Evolutionary conservation across 805 yeast species (phyloP), one percentile per base, ranked within the genome.

Genomic region (Spencermartinsiella europaea): DNA sequence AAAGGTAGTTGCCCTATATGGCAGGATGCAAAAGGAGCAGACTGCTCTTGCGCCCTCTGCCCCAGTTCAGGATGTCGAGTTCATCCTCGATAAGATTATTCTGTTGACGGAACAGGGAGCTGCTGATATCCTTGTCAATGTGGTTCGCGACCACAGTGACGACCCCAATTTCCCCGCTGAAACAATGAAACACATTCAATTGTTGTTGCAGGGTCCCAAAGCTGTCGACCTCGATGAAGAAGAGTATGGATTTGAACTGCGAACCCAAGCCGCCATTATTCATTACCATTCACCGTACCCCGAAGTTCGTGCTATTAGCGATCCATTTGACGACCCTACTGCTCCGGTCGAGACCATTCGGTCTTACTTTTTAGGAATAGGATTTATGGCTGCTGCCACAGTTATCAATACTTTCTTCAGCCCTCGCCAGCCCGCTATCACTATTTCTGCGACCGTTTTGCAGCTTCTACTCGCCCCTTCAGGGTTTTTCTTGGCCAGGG

Each of bases 21-120:
- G n/a, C n/a, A n/a, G n/a, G n/a, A 88, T 93, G 96, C 98, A 91
- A 81, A 91, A 91, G 86, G 99, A 93, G 80, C 89, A 93, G 68
- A 88, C 97, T 64, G 96, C 97, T 64, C 84, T 93, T 79, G 99
- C 99, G 69, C 98, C 98, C 75, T 87, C 97, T n/a, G n/a, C n/a
- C n/a, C n/a, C n/a, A n/a, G n/a, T n/a, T n/a, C n/a, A n/a, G n/a
- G n/a, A n/a, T n/a, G n/a, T n/a, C n/a, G 42, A 46, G 15, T 49
- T 40, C 42, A 12, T 50, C n/a, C 31, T 40, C 14, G 40, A 36
- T 5, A 38, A 42, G 28, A 20, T 44, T n/a, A 22, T 19, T 16
- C 17, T 54, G 21, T 50, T 72, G 54, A 42, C 66, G 3, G 56
- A 50, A 8, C 69, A 65, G 1, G 75, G 73, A 35, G 69, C 78